phyloP scores from a whole-genome alignment of 129 eudicot species.

The Glebionis coronaria region DNA sequence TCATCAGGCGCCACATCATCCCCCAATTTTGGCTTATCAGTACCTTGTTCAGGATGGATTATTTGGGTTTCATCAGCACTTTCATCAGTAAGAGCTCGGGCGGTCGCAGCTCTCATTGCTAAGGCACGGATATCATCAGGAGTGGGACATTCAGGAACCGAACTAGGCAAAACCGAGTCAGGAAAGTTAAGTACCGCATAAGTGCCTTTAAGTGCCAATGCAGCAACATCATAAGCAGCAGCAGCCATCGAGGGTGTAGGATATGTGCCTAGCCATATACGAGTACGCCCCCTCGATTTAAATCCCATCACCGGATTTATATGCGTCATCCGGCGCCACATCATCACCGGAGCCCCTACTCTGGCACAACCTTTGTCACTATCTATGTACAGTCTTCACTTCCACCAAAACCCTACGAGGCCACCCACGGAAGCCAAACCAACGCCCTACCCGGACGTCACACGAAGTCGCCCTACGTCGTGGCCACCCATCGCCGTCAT shows the following conservation, averaged over 20 bases:
- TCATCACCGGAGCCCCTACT: too few relatives aligned
- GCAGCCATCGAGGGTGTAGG: constrained; percentile 74
- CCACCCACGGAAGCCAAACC: too few relatives aligned
- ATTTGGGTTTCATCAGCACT: neutral
- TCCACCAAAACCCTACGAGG: too few relatives aligned
- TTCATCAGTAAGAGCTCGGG: constrained; percentile 20
- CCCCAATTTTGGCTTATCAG: too few relatives aligned
- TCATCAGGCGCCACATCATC: too few relatives aligned
- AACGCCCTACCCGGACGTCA: too few relatives aligned
- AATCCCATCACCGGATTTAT: neutral
- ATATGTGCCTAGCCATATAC: constrained; percentile 77
- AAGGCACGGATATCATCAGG: constrained; percentile 55
- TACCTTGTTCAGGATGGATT: neutral
- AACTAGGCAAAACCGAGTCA: constrained; percentile 17
- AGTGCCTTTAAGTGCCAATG: constrained; percentile 58
- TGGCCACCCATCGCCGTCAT: too few relatives aligned
- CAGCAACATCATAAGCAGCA: constrained; percentile 73
- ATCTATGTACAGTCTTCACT: too few relatives aligned
- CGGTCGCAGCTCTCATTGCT: constrained; percentile 31
- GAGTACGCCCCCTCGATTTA: neutral
- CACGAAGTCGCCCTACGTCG: too few relatives aligned
- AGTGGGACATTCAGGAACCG: constrained; percentile 39
- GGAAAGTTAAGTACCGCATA: constrained; percentile 58
- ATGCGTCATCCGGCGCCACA: too few relatives aligned
- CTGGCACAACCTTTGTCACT: too few relatives aligned